Evolutionary conservation across 2,329 filamentous ascomycete genomes (phyloP).

Genomic region (Neonectria punicea): DNA sequence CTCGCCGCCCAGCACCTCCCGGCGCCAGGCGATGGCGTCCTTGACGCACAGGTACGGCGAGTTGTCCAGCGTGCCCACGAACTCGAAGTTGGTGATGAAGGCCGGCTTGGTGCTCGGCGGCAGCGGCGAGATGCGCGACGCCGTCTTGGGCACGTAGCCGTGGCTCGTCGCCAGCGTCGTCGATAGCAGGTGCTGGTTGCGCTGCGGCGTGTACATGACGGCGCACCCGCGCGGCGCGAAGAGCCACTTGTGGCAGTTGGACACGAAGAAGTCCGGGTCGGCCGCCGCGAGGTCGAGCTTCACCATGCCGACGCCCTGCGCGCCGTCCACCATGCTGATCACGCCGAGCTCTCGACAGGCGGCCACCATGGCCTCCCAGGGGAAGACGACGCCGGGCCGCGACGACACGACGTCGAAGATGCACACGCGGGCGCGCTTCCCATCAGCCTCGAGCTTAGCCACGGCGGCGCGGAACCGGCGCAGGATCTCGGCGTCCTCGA

Average conservation of each 20-base stretch:
- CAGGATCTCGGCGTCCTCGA: slow-evolving; percentile 75
- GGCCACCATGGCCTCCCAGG: slow-evolving; percentile 74
- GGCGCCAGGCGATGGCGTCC: slow-evolving; percentile 77
- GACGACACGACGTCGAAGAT: slow-evolving; percentile 83
- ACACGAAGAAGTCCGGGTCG: slow-evolving; percentile 87
- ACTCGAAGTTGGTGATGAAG: slow-evolving; percentile 80
- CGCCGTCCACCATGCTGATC: slow-evolving; percentile 82
- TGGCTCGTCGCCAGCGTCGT: slow-evolving; percentile 84
- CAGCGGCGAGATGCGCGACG: slow-evolving; percentile 51
- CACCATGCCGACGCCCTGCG: slow-evolving; percentile 86
- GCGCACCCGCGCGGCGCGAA: slow-evolving; percentile 83
- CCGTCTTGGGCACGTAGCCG: slow-evolving; percentile 69
- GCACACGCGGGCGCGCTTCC: slow-evolving; percentile 73
- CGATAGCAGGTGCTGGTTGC: slow-evolving; percentile 80
- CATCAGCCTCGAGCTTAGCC: slow-evolving; percentile 58
- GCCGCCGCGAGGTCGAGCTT: slow-evolving; percentile 72
- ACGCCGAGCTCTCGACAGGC: slow-evolving; percentile 75
- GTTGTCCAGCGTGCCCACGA: slow-evolving; percentile 79
- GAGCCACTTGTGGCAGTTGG: slow-evolving; percentile 94
- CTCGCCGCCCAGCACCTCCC: slow-evolving; percentile 78
- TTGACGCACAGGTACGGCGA: slow-evolving; percentile 77
- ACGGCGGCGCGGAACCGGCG: slow-evolving; percentile 69
- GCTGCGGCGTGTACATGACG: slow-evolving; percentile 79
- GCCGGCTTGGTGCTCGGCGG: slow-evolving; percentile 59
- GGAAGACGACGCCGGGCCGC: slow-evolving; percentile 81